Percentiles rank a stretch among this genome's conserved stretches.
Evolutionary conservation across 2,329 filamentous ascomycete genomes (phyloP).

Genomic region (Emmonsia crescens): DNA sequence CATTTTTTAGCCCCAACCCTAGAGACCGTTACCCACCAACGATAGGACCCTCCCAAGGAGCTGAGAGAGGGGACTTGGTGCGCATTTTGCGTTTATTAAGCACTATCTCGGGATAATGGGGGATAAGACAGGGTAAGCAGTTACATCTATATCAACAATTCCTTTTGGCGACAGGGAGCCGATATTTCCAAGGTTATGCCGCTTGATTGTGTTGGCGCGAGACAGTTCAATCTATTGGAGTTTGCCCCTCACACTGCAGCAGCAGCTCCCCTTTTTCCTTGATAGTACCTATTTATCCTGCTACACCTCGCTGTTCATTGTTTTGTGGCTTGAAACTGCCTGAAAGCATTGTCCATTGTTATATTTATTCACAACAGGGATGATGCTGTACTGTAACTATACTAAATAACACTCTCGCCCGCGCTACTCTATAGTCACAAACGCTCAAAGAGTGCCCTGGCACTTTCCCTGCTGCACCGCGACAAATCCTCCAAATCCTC

Average conservation of each 20-base stretch:
- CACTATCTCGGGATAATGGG: background rate
- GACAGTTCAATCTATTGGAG: background rate
- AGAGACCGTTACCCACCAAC: background rate
- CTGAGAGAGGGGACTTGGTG: background rate
- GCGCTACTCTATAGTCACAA: slow-evolving; percentile 34
- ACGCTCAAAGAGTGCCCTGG: slow-evolving; percentile 44
- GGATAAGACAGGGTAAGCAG: background rate
- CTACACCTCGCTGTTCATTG: too few relatives aligned
- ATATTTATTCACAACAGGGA: background rate
- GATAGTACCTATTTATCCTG: too few relatives aligned
- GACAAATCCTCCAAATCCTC: slow-evolving; percentile 28
- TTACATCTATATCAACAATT: background rate
- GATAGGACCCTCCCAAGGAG: background rate
- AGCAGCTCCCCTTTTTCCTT: background rate
- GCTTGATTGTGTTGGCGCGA: background rate
- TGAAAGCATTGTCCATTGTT: background rate
- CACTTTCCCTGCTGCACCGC: slow-evolving; percentile 44
- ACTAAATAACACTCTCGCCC: background rate
- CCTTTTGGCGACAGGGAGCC: background rate
- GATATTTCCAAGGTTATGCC: too few relatives aligned
- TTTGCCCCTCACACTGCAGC: too few relatives aligned
- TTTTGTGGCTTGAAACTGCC: background rate
- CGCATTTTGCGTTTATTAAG: background rate
- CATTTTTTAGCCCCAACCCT: background rate
- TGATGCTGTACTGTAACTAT: background rate